Percentiles rank a stretch among this genome's conserved stretches.
phyloP scores from a whole-genome alignment of 2,329 filamentous ascomycete species.

The Monascus ruber region DNA sequence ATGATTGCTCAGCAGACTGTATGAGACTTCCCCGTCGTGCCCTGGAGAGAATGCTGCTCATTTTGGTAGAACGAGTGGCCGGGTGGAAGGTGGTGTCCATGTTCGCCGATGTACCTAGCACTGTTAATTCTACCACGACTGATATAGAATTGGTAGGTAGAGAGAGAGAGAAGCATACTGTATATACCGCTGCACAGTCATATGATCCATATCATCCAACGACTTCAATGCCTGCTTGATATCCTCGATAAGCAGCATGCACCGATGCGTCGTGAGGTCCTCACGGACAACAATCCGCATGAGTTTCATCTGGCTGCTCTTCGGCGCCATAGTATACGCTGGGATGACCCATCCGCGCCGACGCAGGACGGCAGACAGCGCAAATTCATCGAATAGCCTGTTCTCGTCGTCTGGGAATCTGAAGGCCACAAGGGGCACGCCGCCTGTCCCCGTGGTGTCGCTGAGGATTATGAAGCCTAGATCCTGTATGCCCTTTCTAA shows the following conservation, averaged over 20 bases:
- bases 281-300: conserved; percentile 83
- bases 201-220: conserved; percentile 61
- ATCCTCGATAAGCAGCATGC: conserved; percentile 64
- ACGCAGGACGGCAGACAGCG: conserved; percentile 69
- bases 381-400: conserved; percentile 59
- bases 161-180: conserved; percentile 35
- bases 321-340: conserved; percentile 90
- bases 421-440: conserved; percentile 82
- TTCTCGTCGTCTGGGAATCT: conserved; percentile 50
- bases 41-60: too few species aligned
- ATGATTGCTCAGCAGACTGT: too few species aligned
- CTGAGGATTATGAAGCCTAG: conserved; percentile 83
- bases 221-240: conserved; percentile 62
- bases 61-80: too few species aligned
- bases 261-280: conserved; percentile 71
- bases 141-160: too few species aligned
- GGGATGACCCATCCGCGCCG: conserved; percentile 83
- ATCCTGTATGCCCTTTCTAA: conserved; percentile 57
- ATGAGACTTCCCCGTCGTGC: too few species aligned
- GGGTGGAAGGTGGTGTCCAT: too few species aligned
- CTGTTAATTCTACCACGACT: too few species aligned
- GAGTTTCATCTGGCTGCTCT: conserved; percentile 74
- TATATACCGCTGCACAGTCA: conserved; percentile 55
- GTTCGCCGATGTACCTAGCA: too few species aligned
- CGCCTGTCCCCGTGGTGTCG: conserved; percentile 54